phyloP scores from a whole-genome alignment of 768 basidiomycete species.

The Trametes sanguinea region DNA sequence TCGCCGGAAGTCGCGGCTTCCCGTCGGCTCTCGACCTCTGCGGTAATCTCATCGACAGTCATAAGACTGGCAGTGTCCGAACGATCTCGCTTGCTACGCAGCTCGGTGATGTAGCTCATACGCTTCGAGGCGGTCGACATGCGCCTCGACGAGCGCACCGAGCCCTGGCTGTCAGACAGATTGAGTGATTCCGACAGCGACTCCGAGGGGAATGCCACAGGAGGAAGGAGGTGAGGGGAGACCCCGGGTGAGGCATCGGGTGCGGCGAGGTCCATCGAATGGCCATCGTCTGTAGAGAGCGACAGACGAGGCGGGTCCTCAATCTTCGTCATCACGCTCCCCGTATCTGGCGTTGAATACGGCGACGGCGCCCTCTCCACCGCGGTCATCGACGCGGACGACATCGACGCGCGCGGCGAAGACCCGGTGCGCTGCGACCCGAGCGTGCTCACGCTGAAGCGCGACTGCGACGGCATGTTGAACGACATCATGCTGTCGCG shows the following conservation, averaged over 20 bases:
- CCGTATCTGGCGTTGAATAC: constrained; percentile 13
- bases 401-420: constrained; percentile 34
- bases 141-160: constrained; percentile 44
- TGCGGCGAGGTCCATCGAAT: constrained; percentile 59
- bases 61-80: constrained; percentile 90
- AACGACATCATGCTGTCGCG: constrained; percentile 49
- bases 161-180: constrained; percentile 34
- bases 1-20: constrained; percentile 45
- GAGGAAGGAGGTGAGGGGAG: constrained; percentile 66
- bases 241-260: constrained; percentile 41
- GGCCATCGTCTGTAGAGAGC: constrained; percentile 72
- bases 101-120: constrained; percentile 79
- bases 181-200: constrained; percentile 81
- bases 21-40: constrained; percentile 81
- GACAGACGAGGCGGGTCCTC: constrained; percentile 67
- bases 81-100: constrained; percentile 78
- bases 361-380: constrained; percentile 18
- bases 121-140: constrained; percentile 55
- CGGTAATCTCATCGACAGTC: constrained; percentile 98
- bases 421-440: constrained; percentile 38
- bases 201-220: constrained; percentile 76
- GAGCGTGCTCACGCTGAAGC: constrained; percentile 66
- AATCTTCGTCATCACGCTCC: constrained; percentile 6
- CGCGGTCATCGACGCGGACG: constrained; percentile 18
- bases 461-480: constrained; percentile 48